A percentile compares a stretch with the other conserved stretches of the same genome.
Evolutionary conservation across 1,284 basidiomycete species (phyloP).

Genomic region (Baeospora myosura): DNA sequence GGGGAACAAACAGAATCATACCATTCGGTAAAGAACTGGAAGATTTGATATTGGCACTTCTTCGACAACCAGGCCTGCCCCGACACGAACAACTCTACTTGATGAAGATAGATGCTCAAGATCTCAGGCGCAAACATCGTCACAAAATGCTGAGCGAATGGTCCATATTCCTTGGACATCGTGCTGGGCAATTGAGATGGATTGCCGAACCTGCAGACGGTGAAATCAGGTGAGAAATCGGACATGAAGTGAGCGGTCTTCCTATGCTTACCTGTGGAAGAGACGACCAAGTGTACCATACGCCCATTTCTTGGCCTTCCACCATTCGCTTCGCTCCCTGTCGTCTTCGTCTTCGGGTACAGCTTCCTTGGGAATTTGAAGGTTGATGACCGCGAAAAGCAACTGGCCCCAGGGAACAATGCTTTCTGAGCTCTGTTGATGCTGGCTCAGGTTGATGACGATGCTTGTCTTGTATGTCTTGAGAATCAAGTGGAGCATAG

Average conservation of each 20-base stretch:
- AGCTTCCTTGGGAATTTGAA: slow-evolving; percentile 55
- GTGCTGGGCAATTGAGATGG: slow-evolving; percentile 75
- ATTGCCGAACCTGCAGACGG: slow-evolving; percentile 59
- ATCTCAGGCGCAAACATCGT: slow-evolving; percentile 78
- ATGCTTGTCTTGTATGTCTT: slow-evolving; percentile 6
- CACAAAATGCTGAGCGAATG: slow-evolving; percentile 75
- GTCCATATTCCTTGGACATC: slow-evolving; percentile 59
- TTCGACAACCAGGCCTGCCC: slow-evolving; percentile 72
- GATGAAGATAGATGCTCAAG: slow-evolving; percentile 68
- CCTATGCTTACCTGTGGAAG: slow-evolving; percentile 68
- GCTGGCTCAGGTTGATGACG: slow-evolving; percentile 51
- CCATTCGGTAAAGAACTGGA: slow-evolving; percentile 83
- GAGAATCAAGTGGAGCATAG: slow-evolving; percentile 3
- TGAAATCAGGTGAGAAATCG: slow-evolving; percentile 3
- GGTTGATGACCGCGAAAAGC: slow-evolving; percentile 69
- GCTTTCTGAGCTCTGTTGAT: slow-evolving; percentile 68
- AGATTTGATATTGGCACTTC: slow-evolving; percentile 75
- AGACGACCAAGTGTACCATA: slow-evolving; percentile 67
- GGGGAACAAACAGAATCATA: slow-evolving; percentile 28
- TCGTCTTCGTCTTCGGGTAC: slow-evolving; percentile 70
- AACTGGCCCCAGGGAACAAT: slow-evolving; percentile 81
- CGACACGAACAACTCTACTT: slow-evolving; percentile 67
- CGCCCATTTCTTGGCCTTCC: slow-evolving; percentile 88
- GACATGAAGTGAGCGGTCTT: neutral
- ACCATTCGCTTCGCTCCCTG: slow-evolving; percentile 75